These are phyloP conservation scores for Penicillium sp. DNA, from an alignment of 2,329 filamentous ascomycete species.

Conservation along the genomic window DNA sequence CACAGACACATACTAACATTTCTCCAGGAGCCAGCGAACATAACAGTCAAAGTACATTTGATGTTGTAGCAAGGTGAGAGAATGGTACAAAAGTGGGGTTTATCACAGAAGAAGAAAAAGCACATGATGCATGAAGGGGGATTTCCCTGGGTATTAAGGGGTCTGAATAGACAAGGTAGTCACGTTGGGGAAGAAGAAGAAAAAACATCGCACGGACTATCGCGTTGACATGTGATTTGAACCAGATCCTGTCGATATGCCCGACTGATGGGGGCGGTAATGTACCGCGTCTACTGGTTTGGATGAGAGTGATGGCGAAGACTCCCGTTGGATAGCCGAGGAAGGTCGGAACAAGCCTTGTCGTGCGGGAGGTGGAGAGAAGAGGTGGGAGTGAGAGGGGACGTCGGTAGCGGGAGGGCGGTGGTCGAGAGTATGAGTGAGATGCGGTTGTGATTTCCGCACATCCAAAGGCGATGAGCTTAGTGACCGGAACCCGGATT, in stretches of 20 bases:
- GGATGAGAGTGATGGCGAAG: constrained; percentile 33
- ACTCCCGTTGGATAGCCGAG: constrained; percentile 29
- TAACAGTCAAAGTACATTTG: constrained; percentile 22
- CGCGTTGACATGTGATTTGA: constrained; percentile 37
- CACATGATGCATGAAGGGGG: constrained; percentile 5
- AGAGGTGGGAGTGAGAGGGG: constrained; percentile 30
- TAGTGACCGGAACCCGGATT: constrained; percentile 39
- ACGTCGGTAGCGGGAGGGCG: constrained; percentile 26
- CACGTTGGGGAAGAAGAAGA: not conserved
- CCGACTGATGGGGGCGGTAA: constrained; percentile 29
- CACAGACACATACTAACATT: not conserved
- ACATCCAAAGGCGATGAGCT: constrained; percentile 43
- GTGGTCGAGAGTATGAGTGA: constrained; percentile 26
- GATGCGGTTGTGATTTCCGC: constrained; percentile 38
- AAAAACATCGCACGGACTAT: constrained; percentile 16
- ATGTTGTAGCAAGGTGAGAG: constrained; percentile 9
- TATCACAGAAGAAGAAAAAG: constrained; percentile 17
- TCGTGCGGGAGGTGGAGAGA: constrained; percentile 38
- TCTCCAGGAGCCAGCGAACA: constrained; percentile 12
- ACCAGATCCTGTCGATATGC: constrained; percentile 30
- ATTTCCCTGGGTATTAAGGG: constrained; percentile 7
- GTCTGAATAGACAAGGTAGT: not conserved
- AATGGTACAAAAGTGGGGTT: constrained; percentile 13
- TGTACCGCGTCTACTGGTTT: constrained; percentile 36
- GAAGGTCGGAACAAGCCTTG: constrained; percentile 37